These are phyloP conservation scores for Aspergillus homomorphus DNA, from an alignment of 495 filamentous ascomycete species.

Conservation along the genomic window DNA sequence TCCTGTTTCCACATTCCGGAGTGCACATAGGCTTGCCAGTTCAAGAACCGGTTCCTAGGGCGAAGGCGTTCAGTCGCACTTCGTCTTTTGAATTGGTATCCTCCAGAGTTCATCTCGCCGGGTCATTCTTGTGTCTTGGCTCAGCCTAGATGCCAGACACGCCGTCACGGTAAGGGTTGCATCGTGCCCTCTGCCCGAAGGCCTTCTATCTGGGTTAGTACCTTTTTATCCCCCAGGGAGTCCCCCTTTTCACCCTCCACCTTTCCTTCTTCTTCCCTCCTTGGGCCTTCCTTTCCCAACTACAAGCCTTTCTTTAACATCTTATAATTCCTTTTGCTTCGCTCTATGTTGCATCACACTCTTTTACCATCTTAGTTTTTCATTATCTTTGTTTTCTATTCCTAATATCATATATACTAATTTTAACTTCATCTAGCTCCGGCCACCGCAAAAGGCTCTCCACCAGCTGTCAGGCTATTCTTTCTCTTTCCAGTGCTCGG, in stretches of 20 bases:
- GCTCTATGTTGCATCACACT: slow-evolving; percentile 14
- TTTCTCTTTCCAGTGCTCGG: slow-evolving; percentile 29
- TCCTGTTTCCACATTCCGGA: slow-evolving; percentile 55
- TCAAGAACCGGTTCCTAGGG: slow-evolving; percentile 43
- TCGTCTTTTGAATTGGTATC: slow-evolving; percentile 52
- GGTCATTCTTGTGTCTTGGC: slow-evolving; percentile 51
- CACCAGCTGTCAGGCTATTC: slow-evolving; percentile 42
- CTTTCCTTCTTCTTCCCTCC: slow-evolving; percentile 20
- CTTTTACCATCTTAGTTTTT: slow-evolving; percentile 8
- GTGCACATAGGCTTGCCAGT: slow-evolving; percentile 30
- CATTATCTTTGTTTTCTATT: slow-evolving; percentile 23
- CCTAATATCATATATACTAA: slow-evolving; percentile 33
- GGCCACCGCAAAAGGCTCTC: slow-evolving; percentile 34
- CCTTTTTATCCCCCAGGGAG: slow-evolving; percentile 28
- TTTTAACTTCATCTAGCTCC: slow-evolving; percentile 45
- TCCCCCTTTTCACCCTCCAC: slow-evolving; percentile 22
- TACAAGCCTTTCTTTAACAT: slow-evolving; percentile 11
- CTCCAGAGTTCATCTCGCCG: slow-evolving; percentile 38
- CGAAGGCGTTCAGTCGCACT: slow-evolving; percentile 73
- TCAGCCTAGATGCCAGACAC: slow-evolving; percentile 53
- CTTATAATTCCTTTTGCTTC: slow-evolving; percentile 6
- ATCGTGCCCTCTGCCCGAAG: slow-evolving; percentile 49
- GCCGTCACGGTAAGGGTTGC: slow-evolving; percentile 67
- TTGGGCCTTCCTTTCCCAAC: slow-evolving; percentile 25
- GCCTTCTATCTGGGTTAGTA: slow-evolving; percentile 49